Evolutionary conservation across 192 early-diverging fungal species (phyloP).

Genomic region (Coemansia sp.): DNA sequence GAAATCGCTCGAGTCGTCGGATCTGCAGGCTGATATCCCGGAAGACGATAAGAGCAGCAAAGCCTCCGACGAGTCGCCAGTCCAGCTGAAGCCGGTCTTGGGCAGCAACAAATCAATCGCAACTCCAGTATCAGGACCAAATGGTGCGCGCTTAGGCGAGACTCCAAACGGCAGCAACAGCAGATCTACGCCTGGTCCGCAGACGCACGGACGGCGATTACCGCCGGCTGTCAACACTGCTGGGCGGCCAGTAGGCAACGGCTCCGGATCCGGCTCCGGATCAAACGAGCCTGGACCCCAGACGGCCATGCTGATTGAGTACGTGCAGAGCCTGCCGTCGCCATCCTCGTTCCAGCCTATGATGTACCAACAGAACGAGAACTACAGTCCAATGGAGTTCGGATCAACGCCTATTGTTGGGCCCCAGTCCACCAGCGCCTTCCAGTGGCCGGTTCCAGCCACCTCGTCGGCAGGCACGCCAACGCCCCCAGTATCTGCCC

Average conservation of each 20-base stretch:
- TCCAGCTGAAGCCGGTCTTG: slow-evolving; percentile 11
- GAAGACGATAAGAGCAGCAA: slow-evolving; percentile 7
- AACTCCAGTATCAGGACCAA: slow-evolving; percentile 26
- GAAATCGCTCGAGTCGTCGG: slow-evolving; percentile 18
- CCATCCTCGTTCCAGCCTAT: slow-evolving; percentile 76
- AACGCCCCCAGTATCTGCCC: slow-evolving; percentile 2
- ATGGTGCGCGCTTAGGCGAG: neutral
- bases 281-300: slow-evolving; percentile 64
- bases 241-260: slow-evolving; percentile 15
- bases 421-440: slow-evolving; percentile 58
- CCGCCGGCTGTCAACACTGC: slow-evolving; percentile 51
- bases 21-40: slow-evolving; percentile 46
- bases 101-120: slow-evolving; percentile 17
- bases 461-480: slow-evolving; percentile 6
- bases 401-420: slow-evolving; percentile 70
- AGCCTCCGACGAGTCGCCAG: slow-evolving; percentile 11
- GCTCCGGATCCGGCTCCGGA: neutral
- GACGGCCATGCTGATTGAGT: slow-evolving; percentile 63
- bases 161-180: slow-evolving; percentile 6
- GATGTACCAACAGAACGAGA: slow-evolving; percentile 69
- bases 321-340: slow-evolving; percentile 70
- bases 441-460: slow-evolving; percentile 68
- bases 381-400: slow-evolving; percentile 78
- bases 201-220: slow-evolving; percentile 34
- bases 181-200: neutral